phyloP scores from a whole-genome alignment of 75 land plant species.

The Larix kaempferi region DNA sequence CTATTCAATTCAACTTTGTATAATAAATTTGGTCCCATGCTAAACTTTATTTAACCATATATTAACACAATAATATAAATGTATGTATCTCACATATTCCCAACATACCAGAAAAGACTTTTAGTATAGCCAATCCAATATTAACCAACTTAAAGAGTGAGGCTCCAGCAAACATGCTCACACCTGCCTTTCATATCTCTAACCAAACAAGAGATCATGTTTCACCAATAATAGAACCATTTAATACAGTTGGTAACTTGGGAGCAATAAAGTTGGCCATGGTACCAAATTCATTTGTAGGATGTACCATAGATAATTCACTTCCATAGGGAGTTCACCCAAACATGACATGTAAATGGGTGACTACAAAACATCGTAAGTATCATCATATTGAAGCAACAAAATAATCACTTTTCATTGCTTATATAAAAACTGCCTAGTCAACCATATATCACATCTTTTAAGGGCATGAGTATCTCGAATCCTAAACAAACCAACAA shows the following conservation, averaged over 20 bases:
- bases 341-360: slow-evolving; percentile 62
- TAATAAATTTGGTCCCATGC: not conserved
- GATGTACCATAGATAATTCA: slow-evolving; percentile 25
- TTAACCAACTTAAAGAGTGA: slow-evolving; percentile 7
- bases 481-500: not conserved
- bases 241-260: no score
- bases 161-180: not conserved
- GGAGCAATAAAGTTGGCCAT: slow-evolving; percentile 73
- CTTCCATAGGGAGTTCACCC: slow-evolving; percentile 62
- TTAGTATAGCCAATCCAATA: not conserved
- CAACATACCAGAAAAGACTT: not conserved
- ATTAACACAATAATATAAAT: not conserved
- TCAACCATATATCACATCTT: not conserved
- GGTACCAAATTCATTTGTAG: slow-evolving; percentile 58
- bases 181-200: not conserved
- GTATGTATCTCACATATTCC: not conserved
- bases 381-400: not conserved
- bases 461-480: not conserved
- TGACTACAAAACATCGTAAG: not conserved
- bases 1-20: not conserved
- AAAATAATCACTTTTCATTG: not conserved
- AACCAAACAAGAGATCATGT: not conserved
- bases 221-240: no score
- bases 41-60: not conserved
- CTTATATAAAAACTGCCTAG: not conserved